These are phyloP conservation scores for Fimicolochytrium jonesii DNA, from an alignment of 192 early-diverging fungal species.

Conservation along the genomic window DNA sequence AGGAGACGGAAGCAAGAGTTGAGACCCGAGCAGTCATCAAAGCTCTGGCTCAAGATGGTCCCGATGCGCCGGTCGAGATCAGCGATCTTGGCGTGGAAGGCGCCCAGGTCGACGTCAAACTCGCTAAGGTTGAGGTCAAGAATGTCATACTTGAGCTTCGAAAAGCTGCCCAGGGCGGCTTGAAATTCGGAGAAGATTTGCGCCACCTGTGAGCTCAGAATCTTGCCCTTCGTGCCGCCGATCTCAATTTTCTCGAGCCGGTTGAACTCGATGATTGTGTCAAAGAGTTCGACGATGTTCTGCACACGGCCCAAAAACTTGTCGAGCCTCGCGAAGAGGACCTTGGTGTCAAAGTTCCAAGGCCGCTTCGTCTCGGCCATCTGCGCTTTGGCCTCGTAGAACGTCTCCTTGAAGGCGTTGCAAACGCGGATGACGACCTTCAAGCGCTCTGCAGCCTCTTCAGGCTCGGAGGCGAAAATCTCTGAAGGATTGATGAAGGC, in stretches of 20 bases:
- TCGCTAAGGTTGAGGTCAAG: conserved; percentile 43
- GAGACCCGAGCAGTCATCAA: conserved; percentile 60
- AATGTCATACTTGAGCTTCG: conserved; percentile 60
- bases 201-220: conserved; percentile 57
- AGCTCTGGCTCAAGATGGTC: conserved; percentile 58
- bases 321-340: conserved; percentile 55
- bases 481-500: conserved; percentile 55
- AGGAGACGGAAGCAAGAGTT: conserved; percentile 55
- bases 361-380: conserved; percentile 38
- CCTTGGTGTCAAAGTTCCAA: conserved; percentile 62
- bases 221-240: conserved; percentile 68
- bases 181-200: conserved; percentile 62
- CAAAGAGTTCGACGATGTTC: conserved; percentile 55
- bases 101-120: conserved; percentile 50
- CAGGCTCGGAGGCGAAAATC: conserved; percentile 56
- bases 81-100: conserved; percentile 53
- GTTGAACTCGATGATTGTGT: conserved; percentile 69
- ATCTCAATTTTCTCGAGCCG: conserved; percentile 66
- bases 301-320: conserved; percentile 50
- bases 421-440: conserved; percentile 45
- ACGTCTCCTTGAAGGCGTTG: conserved; percentile 49
- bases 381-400: conserved; percentile 46
- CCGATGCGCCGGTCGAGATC: conserved; percentile 60
- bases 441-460: conserved; percentile 56
- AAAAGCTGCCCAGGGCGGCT: conserved; percentile 40